A percentile compares a stretch with the other conserved stretches of the same genome.
Conservation (phyloP, 2,329 filamentous ascomycete species). For the Apiospora pterosperma region DNA sequence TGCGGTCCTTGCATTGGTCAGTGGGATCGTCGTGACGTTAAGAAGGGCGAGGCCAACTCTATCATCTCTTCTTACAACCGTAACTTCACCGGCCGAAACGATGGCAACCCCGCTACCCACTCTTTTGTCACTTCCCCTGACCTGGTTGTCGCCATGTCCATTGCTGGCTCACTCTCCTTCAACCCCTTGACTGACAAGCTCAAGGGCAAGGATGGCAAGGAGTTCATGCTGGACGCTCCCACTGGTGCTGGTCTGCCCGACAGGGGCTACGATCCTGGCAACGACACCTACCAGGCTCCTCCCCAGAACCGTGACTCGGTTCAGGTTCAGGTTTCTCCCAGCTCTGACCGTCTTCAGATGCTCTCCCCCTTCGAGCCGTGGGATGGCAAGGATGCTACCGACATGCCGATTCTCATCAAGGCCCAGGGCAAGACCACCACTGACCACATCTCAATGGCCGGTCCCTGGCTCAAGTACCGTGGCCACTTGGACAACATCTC, state of each 20-base stretch:
- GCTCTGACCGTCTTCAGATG: slow-evolving; percentile 90
- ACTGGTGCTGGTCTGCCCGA: slow-evolving; percentile 76
- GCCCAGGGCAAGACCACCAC: slow-evolving; percentile 93
- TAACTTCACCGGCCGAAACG: slow-evolving; percentile 98
- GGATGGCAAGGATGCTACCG: slow-evolving; percentile 84
- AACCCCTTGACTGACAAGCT: slow-evolving; percentile 91
- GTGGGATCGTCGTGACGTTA: slow-evolving; percentile 90
- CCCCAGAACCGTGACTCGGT: slow-evolving; percentile 73
- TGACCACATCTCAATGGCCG: slow-evolving; percentile 96
- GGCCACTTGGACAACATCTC: slow-evolving; percentile 99
- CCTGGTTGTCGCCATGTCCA: slow-evolving; percentile 79
- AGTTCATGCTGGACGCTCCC: slow-evolving; percentile 83
- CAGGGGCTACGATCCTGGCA: slow-evolving; percentile 83
- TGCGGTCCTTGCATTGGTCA: slow-evolving; percentile 92
- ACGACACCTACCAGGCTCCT: slow-evolving; percentile 94
- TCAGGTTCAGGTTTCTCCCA: slow-evolving; percentile 78
- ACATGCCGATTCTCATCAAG: slow-evolving; percentile 95
- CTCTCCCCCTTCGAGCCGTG: slow-evolving; percentile 82
- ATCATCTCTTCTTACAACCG: slow-evolving; percentile 99
- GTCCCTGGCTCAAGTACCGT: slow-evolving; percentile 98
- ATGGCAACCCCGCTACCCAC: slow-evolving; percentile 92
- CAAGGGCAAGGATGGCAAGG: slow-evolving; percentile 93
- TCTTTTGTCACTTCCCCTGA: slow-evolving; percentile 91
- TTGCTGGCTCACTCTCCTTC: slow-evolving; percentile 84
- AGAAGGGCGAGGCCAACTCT: slow-evolving; percentile 94